phyloP scores from a whole-genome alignment of 2,329 filamentous ascomycete species.

The Xylariales sp. region DNA sequence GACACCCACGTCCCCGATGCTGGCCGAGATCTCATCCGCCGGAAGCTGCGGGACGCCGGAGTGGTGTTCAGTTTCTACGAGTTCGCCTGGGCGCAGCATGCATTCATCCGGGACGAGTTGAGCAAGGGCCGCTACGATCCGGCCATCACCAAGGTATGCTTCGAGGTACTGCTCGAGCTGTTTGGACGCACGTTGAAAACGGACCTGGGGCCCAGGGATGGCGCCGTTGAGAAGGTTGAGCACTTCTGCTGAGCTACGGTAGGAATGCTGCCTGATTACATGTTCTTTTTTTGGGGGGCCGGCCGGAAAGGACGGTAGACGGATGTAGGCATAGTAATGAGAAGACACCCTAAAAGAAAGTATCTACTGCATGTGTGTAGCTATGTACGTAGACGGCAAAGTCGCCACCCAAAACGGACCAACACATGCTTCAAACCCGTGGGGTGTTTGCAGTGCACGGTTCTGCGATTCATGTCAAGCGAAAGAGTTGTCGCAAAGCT shows the following conservation, averaged over 20 bases:
- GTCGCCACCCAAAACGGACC: too few species aligned
- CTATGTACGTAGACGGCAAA: too few species aligned
- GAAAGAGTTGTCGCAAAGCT: too few species aligned
- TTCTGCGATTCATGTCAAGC: too few species aligned
- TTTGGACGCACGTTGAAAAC: slow-evolving; percentile 75
- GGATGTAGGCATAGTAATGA: too few species aligned
- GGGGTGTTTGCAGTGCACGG: too few species aligned
- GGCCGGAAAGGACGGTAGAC: too few species aligned
- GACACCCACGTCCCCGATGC: slow-evolving; percentile 85
- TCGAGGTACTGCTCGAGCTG: slow-evolving; percentile 83
- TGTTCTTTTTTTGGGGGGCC: too few species aligned
- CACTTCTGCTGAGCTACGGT: slow-evolving; percentile 67
- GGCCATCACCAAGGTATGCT: slow-evolving; percentile 80
- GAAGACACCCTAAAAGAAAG: too few species aligned
- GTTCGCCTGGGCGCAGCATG: slow-evolving; percentile 89
- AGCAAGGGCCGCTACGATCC: slow-evolving; percentile 94
- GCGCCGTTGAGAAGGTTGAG: slow-evolving; percentile 58
- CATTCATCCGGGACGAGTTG: slow-evolving; percentile 88
- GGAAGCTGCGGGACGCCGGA: slow-evolving; percentile 72
- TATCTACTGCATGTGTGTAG: too few species aligned
- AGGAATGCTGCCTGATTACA: too few species aligned
- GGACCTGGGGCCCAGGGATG: slow-evolving; percentile 69
- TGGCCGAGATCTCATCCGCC: slow-evolving; percentile 78
- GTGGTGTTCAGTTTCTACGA: slow-evolving; percentile 80
- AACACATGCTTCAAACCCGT: too few species aligned